Base-by-base conservation (phyloP, 1,139 yeast species). In the Nematodospora anomalae region DNA sequence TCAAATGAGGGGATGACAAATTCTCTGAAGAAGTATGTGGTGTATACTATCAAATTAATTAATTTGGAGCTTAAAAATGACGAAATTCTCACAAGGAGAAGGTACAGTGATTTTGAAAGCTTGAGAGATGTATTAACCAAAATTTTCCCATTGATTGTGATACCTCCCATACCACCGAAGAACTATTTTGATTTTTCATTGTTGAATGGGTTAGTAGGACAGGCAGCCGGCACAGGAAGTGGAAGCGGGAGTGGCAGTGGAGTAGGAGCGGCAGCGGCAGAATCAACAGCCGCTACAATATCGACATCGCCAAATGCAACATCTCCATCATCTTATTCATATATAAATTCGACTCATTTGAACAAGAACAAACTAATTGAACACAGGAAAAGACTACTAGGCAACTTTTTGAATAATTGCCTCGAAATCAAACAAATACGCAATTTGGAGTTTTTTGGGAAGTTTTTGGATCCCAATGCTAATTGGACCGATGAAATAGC, bases 111-210 rank as follows among this genome's bases (percentile, higher is more conserved):
- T 56, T 92, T 92, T 58, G 97, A 88, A 51, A 78, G 86, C 39
- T 71, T 92, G 28, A 66, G 97, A 39, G 80, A 74, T 26, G 75
- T 83, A 3, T 69, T 92, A 16, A 68, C 80, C 5, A 80, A 80
- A 53, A 64, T 87, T 24, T 89, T 86, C 53, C 97, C 98, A 2
- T 79, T 94, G 31, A 62, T 81, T 10, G 73, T 92, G 4, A 77
- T 92, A 4, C 98, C 98, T 2, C 96, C 97, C 0, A 88, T 94
- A 25, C 98, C 98, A 0, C 96, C 90, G 46, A 92, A 92, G 60
- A 96, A 92, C 43, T 71, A 69, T 46, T 53, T 67, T 31, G 63
- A 63, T 33, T 59, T 70, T 31, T 58, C 60, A 6, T 50, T 64
- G 30, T 53, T 70, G 35, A 67, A 66, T 41, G 70, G 67, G 1